These are phyloP conservation scores for Cercophora samala DNA, from an alignment of 495 filamentous ascomycete genomes.

Conservation along the genomic window DNA sequence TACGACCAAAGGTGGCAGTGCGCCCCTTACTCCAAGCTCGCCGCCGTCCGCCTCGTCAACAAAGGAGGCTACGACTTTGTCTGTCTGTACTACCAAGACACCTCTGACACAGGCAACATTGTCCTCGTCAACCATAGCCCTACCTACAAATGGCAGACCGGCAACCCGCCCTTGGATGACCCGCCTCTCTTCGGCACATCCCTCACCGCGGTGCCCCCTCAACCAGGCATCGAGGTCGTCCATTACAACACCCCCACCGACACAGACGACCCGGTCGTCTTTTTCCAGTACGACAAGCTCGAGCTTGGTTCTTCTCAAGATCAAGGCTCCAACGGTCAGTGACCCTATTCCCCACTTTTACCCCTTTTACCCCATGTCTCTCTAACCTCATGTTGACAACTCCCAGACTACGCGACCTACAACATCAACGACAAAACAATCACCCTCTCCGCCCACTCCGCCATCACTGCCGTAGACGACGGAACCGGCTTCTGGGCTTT, in stretches of 20 bases:
- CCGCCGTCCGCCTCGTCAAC: slow-evolving; percentile 6
- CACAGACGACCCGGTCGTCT: background rate
- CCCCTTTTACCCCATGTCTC: background rate
- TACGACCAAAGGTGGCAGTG: slow-evolving; percentile 7
- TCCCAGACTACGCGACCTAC: slow-evolving; percentile 14
- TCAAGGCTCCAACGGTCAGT: slow-evolving; percentile 3
- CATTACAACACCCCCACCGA: background rate
- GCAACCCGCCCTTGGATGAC: slow-evolving; percentile 6
- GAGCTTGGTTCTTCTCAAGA: slow-evolving; percentile 10
- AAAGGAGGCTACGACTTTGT: background rate
- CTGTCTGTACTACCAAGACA: slow-evolving; percentile 11
- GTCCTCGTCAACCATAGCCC: slow-evolving; percentile 7
- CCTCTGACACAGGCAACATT: slow-evolving; percentile 5
- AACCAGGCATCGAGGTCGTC: slow-evolving; percentile 10
- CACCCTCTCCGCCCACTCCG: slow-evolving; percentile 2
- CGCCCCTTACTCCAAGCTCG: slow-evolving; percentile 13
- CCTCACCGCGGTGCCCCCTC: slow-evolving; percentile 4
- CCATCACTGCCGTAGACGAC: slow-evolving; percentile 11
- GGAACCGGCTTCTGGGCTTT: slow-evolving; percentile 10
- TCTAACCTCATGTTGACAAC: background rate
- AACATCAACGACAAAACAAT: slow-evolving; percentile 5
- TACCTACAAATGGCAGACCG: background rate
- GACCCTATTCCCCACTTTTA: background rate
- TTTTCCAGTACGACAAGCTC: slow-evolving; percentile 14
- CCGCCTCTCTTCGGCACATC: slow-evolving; percentile 10